These are phyloP conservation scores for Panicum miliaceum DNA, from an alignment of 176 grass and related monocot genomes.

Conservation along the genomic window DNA sequence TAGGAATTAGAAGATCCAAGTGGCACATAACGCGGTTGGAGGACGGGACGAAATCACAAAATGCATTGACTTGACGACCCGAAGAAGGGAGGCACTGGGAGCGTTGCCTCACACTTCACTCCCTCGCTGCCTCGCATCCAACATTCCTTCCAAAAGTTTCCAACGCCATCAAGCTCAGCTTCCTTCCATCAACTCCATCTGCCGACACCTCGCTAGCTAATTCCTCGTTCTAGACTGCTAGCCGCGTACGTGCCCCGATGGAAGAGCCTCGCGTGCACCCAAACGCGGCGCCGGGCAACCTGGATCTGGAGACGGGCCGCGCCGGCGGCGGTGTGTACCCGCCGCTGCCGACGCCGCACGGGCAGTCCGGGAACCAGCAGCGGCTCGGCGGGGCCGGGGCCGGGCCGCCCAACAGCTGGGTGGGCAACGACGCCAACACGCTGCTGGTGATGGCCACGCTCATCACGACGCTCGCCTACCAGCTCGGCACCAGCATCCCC, in stretches of 20 bases:
- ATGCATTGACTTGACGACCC: slow-evolving; percentile 39
- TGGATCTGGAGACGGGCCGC: slow-evolving; percentile 22
- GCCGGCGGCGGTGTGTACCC: neutral
- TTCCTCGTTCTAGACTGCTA: neutral
- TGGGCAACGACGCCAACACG: neutral
- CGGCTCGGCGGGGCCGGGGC: neutral
- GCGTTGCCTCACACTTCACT: too few relatives aligned
- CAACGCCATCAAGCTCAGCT: neutral
- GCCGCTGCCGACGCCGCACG: neutral
- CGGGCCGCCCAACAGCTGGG: neutral
- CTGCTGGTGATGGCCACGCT: neutral
- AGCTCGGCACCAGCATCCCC: slow-evolving; percentile 18
- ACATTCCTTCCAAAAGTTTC: neutral
- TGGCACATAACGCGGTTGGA: neutral
- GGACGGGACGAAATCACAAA: neutral
- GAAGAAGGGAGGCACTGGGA: too few relatives aligned
- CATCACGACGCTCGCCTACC: slow-evolving; percentile 3
- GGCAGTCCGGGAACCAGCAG: neutral
- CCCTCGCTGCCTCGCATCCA: neutral
- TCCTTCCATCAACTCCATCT: too few relatives aligned
- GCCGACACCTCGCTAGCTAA: too few relatives aligned
- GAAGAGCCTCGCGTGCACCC: slow-evolving; percentile 24
- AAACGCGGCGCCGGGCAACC: neutral
- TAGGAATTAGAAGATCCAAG: too few relatives aligned
- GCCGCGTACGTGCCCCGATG: neutral